Conservation (phyloP, 768 basidiomycete genomes). For the Termitomyces sp. region DNA sequence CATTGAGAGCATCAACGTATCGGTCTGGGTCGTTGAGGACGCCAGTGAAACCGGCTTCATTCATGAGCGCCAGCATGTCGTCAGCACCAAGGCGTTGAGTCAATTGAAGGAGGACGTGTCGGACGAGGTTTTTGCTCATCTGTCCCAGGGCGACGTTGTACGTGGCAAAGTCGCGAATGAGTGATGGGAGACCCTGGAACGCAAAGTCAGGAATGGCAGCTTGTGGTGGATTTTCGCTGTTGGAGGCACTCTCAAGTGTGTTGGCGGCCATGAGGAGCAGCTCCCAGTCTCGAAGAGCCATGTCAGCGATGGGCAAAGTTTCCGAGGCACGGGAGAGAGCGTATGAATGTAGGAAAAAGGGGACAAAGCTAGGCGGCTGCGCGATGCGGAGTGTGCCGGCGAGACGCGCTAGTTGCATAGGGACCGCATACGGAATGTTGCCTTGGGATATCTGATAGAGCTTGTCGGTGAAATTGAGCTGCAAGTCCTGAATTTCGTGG, state of each 20-base stretch:
- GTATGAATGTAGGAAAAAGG: constrained; percentile 46
- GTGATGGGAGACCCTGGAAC: constrained; percentile 39
- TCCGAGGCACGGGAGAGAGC: constrained; percentile 30
- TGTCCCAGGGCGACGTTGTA: constrained; percentile 29
- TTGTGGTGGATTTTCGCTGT: constrained; percentile 23
- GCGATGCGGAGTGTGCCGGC: constrained; percentile 32
- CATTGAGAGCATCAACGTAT: constrained; percentile 21
- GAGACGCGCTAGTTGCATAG: constrained; percentile 34
- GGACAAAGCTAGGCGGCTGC: constrained; percentile 32
- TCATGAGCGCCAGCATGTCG: constrained; percentile 25
- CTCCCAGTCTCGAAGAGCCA: constrained; percentile 44
- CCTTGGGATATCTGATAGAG: constrained; percentile 22
- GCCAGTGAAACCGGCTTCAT: constrained; percentile 28
- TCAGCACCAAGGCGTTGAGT: constrained; percentile 23
- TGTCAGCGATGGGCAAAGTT: constrained; percentile 24
- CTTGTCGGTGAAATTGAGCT: constrained; percentile 23
- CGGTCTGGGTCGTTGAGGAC: constrained; percentile 24
- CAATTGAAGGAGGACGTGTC: constrained; percentile 27
- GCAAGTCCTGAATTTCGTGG: constrained; percentile 17
- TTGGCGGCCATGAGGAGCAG: constrained; percentile 42
- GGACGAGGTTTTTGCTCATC: constrained; percentile 25
- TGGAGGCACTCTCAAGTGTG: constrained; percentile 31
- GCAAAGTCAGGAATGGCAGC: constrained; percentile 24
- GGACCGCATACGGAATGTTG: constrained; percentile 25
- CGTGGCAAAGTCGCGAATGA: constrained; percentile 41